phyloP scores from a whole-genome alignment of 495 filamentous ascomycete genomes.

The Penicillium mononematosum region DNA sequence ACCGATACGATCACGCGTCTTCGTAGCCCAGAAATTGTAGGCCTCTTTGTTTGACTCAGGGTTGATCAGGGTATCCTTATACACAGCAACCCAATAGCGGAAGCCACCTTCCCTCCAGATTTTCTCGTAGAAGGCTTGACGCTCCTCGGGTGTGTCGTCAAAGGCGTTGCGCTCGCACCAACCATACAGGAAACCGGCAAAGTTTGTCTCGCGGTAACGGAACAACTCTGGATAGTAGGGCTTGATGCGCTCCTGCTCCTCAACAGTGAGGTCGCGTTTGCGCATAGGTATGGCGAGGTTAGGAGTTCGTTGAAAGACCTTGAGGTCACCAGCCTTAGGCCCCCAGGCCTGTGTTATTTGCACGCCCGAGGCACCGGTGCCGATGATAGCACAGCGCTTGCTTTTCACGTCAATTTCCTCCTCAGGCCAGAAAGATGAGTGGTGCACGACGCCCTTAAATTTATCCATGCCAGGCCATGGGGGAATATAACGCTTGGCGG shows the following conservation, averaged over 20 bases:
- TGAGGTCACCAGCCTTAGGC: constrained; percentile 37
- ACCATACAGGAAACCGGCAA: constrained; percentile 14
- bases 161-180: constrained; percentile 31
- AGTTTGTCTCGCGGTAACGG: constrained; percentile 3
- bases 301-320: constrained; percentile 55
- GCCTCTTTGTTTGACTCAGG: constrained; percentile 47
- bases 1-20: constrained; percentile 48
- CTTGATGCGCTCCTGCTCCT: constrained; percentile 9
- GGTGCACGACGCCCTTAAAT: constrained; percentile 54
- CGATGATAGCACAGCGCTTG: constrained; percentile 56
- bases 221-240: constrained; percentile 16
- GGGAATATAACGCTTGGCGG: constrained; percentile 42
- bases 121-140: constrained; percentile 46
- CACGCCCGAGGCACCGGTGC: constrained; percentile 59
- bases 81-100: constrained; percentile 51
- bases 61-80: constrained; percentile 51
- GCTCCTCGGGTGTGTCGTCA: constrained; percentile 49
- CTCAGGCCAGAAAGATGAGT: constrained; percentile 60
- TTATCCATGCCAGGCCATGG: constrained; percentile 51
- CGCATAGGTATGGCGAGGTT: constrained; percentile 57
- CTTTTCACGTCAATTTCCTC: constrained; percentile 44
- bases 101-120: constrained; percentile 52
- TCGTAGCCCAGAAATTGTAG: constrained; percentile 58
- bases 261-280: constrained; percentile 21
- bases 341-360: constrained; percentile 56